These are phyloP conservation scores for Candida sp. DNA, from an alignment of 1,139 yeast species.

Conservation along the genomic window DNA sequence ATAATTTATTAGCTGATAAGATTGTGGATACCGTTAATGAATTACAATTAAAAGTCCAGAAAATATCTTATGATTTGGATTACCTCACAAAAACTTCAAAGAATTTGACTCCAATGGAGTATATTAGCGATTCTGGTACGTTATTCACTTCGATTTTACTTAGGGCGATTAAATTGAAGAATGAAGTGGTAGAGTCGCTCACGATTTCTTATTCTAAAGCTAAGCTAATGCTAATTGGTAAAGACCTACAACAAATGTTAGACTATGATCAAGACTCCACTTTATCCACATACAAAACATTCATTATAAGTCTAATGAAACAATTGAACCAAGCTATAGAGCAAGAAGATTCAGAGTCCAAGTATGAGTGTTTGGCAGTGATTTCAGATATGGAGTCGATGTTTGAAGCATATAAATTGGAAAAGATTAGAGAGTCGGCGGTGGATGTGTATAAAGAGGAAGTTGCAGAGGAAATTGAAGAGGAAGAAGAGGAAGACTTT, in stretches of 20 bases:
- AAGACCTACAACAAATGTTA: constrained; percentile 47
- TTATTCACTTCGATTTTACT: constrained; percentile 48
- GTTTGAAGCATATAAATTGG: constrained; percentile 50
- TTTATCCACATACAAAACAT: constrained; percentile 45
- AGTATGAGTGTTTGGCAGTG: constrained; percentile 57
- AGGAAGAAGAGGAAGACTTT: constrained; percentile 5
- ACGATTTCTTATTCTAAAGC: constrained; percentile 57
- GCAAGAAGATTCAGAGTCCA: constrained; percentile 45
- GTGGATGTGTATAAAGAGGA: constrained; percentile 7
- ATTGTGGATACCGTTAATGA: constrained; percentile 49
- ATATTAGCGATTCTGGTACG: constrained; percentile 57
- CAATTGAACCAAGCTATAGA: constrained; percentile 53
- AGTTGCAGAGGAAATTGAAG: constrained; percentile 1
- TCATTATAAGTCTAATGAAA: constrained; percentile 47
- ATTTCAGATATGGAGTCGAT: constrained; percentile 60
- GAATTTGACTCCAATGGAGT: constrained; percentile 42
- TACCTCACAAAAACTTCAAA: constrained; percentile 40
- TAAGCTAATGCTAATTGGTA: constrained; percentile 51
- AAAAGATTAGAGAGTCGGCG: constrained; percentile 22
- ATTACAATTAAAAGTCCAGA: constrained; percentile 36
- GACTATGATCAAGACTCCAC: constrained; percentile 26
- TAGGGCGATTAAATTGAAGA: constrained; percentile 47
- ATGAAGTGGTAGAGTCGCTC: constrained; percentile 44
- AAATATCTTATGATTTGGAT: constrained; percentile 45
- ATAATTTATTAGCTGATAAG: constrained; percentile 44